Evolutionary conservation across 805 yeast species (phyloP).

Genomic region (Teunomyces lycoperdinae): DNA sequence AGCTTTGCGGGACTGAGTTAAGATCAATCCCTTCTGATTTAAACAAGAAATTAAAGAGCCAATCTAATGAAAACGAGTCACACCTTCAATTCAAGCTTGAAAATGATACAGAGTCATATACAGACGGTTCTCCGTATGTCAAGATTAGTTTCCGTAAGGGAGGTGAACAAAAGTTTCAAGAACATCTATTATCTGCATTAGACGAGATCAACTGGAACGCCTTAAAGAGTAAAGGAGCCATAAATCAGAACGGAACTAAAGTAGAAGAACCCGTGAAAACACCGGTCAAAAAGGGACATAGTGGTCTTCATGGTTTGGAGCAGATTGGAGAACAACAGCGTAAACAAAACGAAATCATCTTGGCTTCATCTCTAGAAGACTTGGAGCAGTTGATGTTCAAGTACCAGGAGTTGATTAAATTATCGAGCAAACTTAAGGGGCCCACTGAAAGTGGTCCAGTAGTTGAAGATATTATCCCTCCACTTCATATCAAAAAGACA

Average conservation of each 20-base stretch:
- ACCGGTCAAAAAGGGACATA: slow-evolving; percentile 9
- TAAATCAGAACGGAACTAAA: slow-evolving; percentile 38
- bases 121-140: slow-evolving; percentile 38
- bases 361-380: slow-evolving; percentile 72
- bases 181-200: slow-evolving; percentile 39
- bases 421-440: slow-evolving; percentile 46
- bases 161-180: slow-evolving; percentile 56
- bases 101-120: slow-evolving; percentile 30
- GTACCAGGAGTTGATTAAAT: slow-evolving; percentile 65
- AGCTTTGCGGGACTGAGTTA: slow-evolving; percentile 71
- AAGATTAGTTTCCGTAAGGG: slow-evolving; percentile 76
- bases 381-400: slow-evolving; percentile 72
- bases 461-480: slow-evolving; percentile 18
- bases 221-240: slow-evolving; percentile 29
- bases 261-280: slow-evolving; percentile 3
- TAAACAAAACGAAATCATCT: slow-evolving; percentile 55
- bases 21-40: slow-evolving; percentile 1
- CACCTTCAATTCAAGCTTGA: slow-evolving; percentile 24
- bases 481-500: slow-evolving; percentile 34
- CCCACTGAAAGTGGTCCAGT: slow-evolving; percentile 2
- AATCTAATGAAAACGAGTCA: not conserved
- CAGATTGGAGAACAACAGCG: slow-evolving; percentile 52
- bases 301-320: slow-evolving; percentile 75
- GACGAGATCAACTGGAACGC: slow-evolving; percentile 51
- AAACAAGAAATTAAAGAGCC: not conserved